Evolutionary conservation across 192 early-diverging fungal genomes (phyloP).

Genomic region (Blastocladiella britannica): DNA sequence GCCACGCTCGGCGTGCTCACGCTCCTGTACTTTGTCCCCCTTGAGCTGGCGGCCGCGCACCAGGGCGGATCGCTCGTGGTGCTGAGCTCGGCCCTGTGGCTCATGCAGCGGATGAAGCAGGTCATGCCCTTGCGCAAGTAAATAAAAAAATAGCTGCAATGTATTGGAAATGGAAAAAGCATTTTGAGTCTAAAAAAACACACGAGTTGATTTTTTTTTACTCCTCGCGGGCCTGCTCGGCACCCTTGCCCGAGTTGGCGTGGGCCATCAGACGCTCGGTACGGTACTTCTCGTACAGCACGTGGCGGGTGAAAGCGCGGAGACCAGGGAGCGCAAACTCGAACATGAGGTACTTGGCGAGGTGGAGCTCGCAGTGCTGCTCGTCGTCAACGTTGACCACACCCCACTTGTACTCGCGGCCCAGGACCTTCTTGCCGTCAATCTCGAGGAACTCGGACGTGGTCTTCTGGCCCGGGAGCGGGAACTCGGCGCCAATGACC

Average conservation of each 20-base stretch:
- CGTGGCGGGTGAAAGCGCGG: background rate
- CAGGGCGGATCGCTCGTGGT: constrained; percentile 80
- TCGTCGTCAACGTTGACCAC: constrained; percentile 3
- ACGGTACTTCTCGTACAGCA: background rate
- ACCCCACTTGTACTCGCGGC: constrained; percentile 5
- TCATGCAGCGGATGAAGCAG: constrained; percentile 42
- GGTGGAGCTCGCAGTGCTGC: constrained; percentile 3
- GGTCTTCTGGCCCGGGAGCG: constrained; percentile 1
- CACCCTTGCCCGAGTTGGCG: background rate
- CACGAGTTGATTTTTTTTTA: no score
- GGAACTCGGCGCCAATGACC: constrained; percentile 2
- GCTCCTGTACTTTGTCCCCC: constrained; percentile 80
- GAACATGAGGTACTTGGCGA: constrained; percentile 1
- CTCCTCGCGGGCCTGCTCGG: background rate
- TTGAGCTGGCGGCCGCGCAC: constrained; percentile 78
- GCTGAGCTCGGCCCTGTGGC: constrained; percentile 54
- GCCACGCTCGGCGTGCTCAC: constrained; percentile 81
- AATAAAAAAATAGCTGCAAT: no score
- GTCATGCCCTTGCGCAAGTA: background rate
- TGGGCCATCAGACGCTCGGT: background rate
- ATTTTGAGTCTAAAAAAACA: no score
- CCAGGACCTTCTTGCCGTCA: constrained; percentile 4
- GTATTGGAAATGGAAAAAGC: no score
- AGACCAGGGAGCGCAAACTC: constrained; percentile 1
- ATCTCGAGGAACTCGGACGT: constrained; percentile 2